Conservation (phyloP, 179 eudicot species). For the Beta macrorhiza region DNA sequence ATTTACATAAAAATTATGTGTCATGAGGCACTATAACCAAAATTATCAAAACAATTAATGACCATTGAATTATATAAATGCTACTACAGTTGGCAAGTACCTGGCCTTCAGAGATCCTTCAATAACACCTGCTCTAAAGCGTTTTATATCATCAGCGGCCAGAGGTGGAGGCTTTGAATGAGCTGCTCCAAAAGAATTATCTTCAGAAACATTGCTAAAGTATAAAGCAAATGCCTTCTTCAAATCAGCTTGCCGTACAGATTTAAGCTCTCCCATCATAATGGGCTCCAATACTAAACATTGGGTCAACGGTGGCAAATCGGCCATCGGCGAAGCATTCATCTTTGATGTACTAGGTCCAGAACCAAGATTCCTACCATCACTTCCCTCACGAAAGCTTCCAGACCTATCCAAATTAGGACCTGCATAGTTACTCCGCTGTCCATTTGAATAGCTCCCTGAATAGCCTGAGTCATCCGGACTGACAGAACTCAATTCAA, state of each 20-base stretch:
- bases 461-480: conserved; percentile 56
- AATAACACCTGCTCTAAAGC: conserved; percentile 50
- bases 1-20: not conserved
- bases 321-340: conserved; percentile 37
- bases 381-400: conserved; percentile 75
- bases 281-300: conserved; percentile 68
- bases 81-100: conserved; percentile 22
- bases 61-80: not conserved
- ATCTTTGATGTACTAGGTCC: conserved; percentile 49
- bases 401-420: conserved; percentile 69
- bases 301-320: conserved; percentile 51
- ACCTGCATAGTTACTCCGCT: conserved; percentile 52
- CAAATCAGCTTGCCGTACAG: conserved; percentile 55
- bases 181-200: conserved; percentile 57
- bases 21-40: not conserved
- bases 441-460: conserved; percentile 57
- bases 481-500: conserved; percentile 65
- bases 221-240: conserved; percentile 58
- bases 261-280: conserved; percentile 48
- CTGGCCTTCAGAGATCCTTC: conserved; percentile 66
- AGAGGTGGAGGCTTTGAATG: conserved; percentile 53
- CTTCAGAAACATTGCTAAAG: conserved; percentile 57
- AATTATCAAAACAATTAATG: conserved; percentile 8
- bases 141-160: conserved; percentile 66
- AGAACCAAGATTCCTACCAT: conserved; percentile 51